Evolutionary conservation across 768 basidiomycete genomes (phyloP), one percentile per base, ranked within the genome.

Genomic region (Boletales sp.): DNA sequence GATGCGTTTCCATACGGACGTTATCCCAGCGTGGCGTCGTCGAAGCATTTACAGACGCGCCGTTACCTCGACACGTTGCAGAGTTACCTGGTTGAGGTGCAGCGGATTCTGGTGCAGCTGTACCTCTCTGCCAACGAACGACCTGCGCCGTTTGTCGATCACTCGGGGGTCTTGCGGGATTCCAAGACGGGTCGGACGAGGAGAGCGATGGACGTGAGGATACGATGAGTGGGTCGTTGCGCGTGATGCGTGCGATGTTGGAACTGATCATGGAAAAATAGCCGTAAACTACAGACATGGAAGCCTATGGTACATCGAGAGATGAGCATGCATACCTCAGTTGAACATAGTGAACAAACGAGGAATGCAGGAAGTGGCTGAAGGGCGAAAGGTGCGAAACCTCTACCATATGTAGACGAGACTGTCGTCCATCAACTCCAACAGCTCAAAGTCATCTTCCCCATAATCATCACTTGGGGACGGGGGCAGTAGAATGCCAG

Each of bases 41-140:
- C 90, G 43, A 99, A 97, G 68, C 95, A 99, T 66, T 74, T 97
- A 7, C 95, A 97, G 69, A 98, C 95, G 0, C 78, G 84, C 14
- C 80, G 95, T 14, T 92, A 91, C 76, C 72, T 97, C 21, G 85
- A 94, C 54, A 94, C 92, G 2, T 76, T 99, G 8, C 76, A 84
- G 59, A 77, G 83, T 2, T 97, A 94, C 66, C 72, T 98, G 18
- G 58, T 78, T 18, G 94, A 98, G 50, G 79, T 94, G 21, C 87
- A 94, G 66, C 76, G 84, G 8, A 74, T 93, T 54, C 77, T 97
- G 27, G 77, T 94, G 31, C 84, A 86, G 40, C 74, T 93, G 10
- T 84, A 95, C 66, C 72, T 82, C 34, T 82, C 86, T 3, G 92
- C 92, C 27, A 97, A 97, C 69, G 89, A 90, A 64, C 81, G 82